phyloP scores from a whole-genome alignment of 441 rosid genomes.

The Populus trichocarpa region DNA sequence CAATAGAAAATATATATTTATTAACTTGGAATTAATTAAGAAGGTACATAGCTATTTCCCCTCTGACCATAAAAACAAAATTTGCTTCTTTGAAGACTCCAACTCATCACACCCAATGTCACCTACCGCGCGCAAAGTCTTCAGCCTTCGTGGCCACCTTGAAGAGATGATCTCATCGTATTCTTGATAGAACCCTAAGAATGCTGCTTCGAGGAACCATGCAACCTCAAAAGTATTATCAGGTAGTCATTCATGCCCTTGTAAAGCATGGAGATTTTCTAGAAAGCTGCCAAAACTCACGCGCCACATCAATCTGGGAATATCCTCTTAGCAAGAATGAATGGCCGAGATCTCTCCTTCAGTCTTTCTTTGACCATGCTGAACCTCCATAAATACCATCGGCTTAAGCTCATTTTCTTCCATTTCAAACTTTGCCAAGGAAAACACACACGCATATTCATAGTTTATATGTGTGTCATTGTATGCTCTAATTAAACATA shows the following conservation, averaged over 20 bases:
- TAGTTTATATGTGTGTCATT: not conserved
- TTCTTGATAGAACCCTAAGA: not conserved
- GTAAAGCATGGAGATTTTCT: not conserved
- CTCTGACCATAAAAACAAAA: not conserved
- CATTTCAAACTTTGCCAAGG: slow-evolving; percentile 1
- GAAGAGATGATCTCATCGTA: slow-evolving; percentile 12
- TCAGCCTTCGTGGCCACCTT: slow-evolving; percentile 15
- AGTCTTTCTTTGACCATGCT: slow-evolving; percentile 24
- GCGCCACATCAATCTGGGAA: not conserved
- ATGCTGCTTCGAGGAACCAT: slow-evolving; percentile 18
- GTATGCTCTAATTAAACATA: no score
- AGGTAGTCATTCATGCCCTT: not conserved
- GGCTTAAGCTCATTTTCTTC: not conserved
- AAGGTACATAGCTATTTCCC: not conserved
- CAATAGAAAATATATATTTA: no score
- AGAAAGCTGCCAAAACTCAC: slow-evolving; percentile 8
- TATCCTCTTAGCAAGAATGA: not conserved
- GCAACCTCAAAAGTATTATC: not conserved
- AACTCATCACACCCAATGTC: not conserved
- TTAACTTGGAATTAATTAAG: not conserved
- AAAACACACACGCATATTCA: not conserved
- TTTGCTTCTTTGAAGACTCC: not conserved
- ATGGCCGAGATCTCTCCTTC: slow-evolving; percentile 18
- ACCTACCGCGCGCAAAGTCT: slow-evolving; percentile 3
- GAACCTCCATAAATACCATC: slow-evolving; percentile 22